Base-by-base conservation (phyloP, 495 filamentous ascomycete species). In the Penicillium goetzii region DNA sequence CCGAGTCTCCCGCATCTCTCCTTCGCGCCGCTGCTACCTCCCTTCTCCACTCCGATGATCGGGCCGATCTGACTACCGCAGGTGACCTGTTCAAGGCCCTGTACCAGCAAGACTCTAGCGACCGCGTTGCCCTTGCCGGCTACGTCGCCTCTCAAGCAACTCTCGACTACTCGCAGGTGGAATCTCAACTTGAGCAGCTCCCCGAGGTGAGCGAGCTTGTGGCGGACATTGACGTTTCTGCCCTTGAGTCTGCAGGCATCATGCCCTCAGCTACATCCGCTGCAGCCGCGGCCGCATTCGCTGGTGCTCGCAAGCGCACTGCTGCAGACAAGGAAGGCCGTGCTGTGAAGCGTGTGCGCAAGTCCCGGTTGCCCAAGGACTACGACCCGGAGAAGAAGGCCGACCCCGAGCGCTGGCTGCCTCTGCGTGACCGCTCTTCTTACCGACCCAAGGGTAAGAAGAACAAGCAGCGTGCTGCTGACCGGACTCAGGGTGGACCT, bases 361-460 rank as follows among this genome's bases (percentile, higher is more conserved):
- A 89, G 70, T 85, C 81, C 9, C 78, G 83, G 45, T 80, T 96
- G 55, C 92, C 93, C 21, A 93, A 93, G 78, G 85, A 92, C 69
- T 93, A 88, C 68, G 91, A 88, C 62, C 75, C 83, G 38, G 84
- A 78, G 68, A 97, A 92, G 82, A 86, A 84, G 49, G 81, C 90
- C 7, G 95, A 98, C 70, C 89, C 91, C 1, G 96, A 99, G 76
- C 79, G 95, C 53, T 99, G 95, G 95, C 76, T 98, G 61, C 94
- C 95, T 25, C 78, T 98, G 60, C 84, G 88, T 53, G 95, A 99
- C 70, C 84, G 95, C 17, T 96, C 90, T 64, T 89, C 85, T 47
- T 99, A 97, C 77, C 79, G 89, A 54, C 93, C 93, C 15, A 96
- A 96, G 78, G 92, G 93, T 12, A 89, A 88, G 74, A 97, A 96